These are phyloP conservation scores for Thelonectria discophora DNA, from an alignment of 2,329 filamentous ascomycete genomes.

Conservation along the genomic window DNA sequence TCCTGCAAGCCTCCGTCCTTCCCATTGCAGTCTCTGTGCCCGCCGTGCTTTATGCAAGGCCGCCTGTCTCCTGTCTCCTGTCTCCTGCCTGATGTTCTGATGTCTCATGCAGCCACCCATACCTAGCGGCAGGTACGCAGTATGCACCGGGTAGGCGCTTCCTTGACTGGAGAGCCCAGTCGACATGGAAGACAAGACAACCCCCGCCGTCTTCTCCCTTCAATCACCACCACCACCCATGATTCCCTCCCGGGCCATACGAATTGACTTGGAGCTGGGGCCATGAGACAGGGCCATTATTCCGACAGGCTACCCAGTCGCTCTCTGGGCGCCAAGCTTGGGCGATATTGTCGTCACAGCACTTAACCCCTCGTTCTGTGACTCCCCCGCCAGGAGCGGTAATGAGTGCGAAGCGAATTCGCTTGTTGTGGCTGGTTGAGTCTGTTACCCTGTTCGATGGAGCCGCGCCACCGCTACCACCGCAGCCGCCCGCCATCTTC, in stretches of 20 bases:
- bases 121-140: background rate
- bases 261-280: background rate
- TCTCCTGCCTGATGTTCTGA: slow-evolving; percentile 5
- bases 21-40: too few species aligned
- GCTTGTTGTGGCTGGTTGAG: background rate
- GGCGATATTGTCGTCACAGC: slow-evolving; percentile 1
- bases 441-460: slow-evolving; percentile 1
- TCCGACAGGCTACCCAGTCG: background rate
- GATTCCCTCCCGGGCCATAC: too few species aligned
- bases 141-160: slow-evolving; percentile 8
- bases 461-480: slow-evolving; percentile 35
- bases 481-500: slow-evolving; percentile 26
- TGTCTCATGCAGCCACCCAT: slow-evolving; percentile 13
- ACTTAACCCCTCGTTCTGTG: slow-evolving; percentile 1
- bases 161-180: too few species aligned
- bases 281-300: background rate
- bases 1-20: too few species aligned
- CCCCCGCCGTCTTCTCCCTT: slow-evolving; percentile 2
- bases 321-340: slow-evolving; percentile 28
- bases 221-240: background rate
- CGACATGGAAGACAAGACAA: too few species aligned
- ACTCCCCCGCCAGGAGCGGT: slow-evolving; percentile 32
- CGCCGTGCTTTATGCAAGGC: slow-evolving; percentile 17
- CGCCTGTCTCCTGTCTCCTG: slow-evolving; percentile 7
- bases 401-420: slow-evolving; percentile 40